phyloP scores from a whole-genome alignment of 257 asterid genomes.

The Jasminum sambac region DNA sequence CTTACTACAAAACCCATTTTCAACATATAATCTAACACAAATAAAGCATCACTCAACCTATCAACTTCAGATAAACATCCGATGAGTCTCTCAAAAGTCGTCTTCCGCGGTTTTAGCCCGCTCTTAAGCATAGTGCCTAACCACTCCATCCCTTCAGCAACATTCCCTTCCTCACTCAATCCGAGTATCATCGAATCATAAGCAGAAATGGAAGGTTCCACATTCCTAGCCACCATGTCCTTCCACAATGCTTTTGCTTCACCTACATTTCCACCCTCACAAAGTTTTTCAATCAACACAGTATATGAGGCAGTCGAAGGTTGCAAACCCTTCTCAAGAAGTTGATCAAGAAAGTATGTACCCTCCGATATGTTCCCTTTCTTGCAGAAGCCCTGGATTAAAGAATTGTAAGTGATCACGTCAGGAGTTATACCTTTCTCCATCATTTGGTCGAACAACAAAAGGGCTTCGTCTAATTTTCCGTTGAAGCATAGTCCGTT shows the following conservation, averaged over 20 bases:
- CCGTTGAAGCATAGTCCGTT: slow-evolving; percentile 54
- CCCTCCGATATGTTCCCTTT: slow-evolving; percentile 43
- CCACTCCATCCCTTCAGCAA: slow-evolving; percentile 50
- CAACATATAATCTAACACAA: slow-evolving; percentile 48
- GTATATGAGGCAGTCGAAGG: slow-evolving; percentile 47
- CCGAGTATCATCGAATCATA: slow-evolving; percentile 48
- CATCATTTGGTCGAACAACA: slow-evolving; percentile 51
- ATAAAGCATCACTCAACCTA: slow-evolving; percentile 44
- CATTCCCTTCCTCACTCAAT: slow-evolving; percentile 43
- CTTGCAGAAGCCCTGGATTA: slow-evolving; percentile 52
- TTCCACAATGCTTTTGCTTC: slow-evolving; percentile 58
- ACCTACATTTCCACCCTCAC: slow-evolving; percentile 44
- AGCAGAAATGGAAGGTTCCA: slow-evolving; percentile 33
- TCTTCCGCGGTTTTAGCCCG: slow-evolving; percentile 46
- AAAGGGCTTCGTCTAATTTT: slow-evolving; percentile 47
- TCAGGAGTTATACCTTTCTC: slow-evolving; percentile 43
- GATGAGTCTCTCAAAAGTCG: slow-evolving; percentile 51
- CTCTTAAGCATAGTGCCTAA: slow-evolving; percentile 41
- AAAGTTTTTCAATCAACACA: slow-evolving; percentile 42
- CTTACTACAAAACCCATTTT: slow-evolving; percentile 45
- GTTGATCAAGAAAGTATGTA: slow-evolving; percentile 38
- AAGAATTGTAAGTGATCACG: slow-evolving; percentile 46
- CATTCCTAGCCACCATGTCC: slow-evolving; percentile 53
- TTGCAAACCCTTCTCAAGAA: slow-evolving; percentile 46
- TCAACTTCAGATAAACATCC: slow-evolving; percentile 38